Evolutionary conservation across 345 rosid species (phyloP), one percentile per base, ranked within the genome.

Genomic region (Acer yangbiense): DNA sequence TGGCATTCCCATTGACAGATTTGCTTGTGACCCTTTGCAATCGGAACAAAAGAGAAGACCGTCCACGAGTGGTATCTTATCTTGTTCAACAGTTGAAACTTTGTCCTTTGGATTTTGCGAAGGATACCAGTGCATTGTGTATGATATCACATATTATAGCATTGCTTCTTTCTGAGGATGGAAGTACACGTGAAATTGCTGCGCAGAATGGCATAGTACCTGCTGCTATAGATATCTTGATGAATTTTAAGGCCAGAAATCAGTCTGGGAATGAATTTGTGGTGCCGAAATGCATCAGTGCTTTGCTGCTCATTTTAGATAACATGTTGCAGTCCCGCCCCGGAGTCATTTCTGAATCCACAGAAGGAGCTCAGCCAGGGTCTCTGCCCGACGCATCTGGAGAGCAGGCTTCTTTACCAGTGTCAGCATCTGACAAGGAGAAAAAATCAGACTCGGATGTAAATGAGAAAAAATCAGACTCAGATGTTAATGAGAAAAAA

Each of bases 31-130:
- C 98, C 20, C 92, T 95, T 32, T 92, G 98, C 90, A 89, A 86
- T 81, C 90, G 96, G 68, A 93, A 88, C 83, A 93, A 92, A 86
- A 97, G 99, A 78, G 96, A 89, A 83, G 99, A 92, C 65, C 92
- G 98, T 73, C 83, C 89, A 7, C 91, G 80, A 86, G 95, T 95
- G 41, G 85, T 87, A 73, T 85, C 87, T 27, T 88, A 87, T 88
- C 98, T 95, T 84, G 87, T 89, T 83, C 93, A 92, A 85, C 97
- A 95, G 81, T 87, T 95, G 81, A 95, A 91, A 86, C 91, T 89
- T 29, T 90, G 92, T 63, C 87, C 85, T 39, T 80, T 86, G 85
- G 97, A 95, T 68, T 90, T 91, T 81, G 84, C 88, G 27, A 85
- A 81, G 78, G 98, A 92, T 81, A 81, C 87, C 72, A 87, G 87